Base-by-base conservation (phyloP, 2,329 filamentous ascomycete species). In the Aspergillus phoenicis region DNA sequence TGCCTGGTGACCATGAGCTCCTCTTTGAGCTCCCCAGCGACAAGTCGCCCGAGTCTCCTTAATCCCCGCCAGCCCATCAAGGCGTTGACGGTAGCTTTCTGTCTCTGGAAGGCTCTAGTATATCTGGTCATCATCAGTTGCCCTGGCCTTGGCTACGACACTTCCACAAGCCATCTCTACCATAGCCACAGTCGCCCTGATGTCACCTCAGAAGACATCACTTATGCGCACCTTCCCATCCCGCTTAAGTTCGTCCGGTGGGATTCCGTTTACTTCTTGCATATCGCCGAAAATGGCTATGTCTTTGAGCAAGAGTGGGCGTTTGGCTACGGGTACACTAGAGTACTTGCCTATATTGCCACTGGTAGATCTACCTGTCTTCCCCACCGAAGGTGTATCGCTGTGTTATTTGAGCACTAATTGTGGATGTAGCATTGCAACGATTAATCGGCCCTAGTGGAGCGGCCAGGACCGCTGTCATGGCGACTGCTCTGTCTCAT, bases 401-500 rank as follows among this genome's bases (percentile, higher is more conserved):
- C 15, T 51, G 11, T 62, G 8, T 30, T 5, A 51, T 51, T 33
- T n/a, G 24, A 17, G 30, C 57, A 62, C 67, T 66, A 54, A 70
- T 39, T 39, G 48, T 28, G 28, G 36, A 38, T 8, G 62, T 58
- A 75, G 70, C 69, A 49, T 65, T 75, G 54, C 59, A 61, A 49
- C 62, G 45, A 47, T 68, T 67, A 30, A 63, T 60, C n/a, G 66
- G 63, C 28, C 33, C 64, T 47, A 64, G 59, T 28, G 70, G 69
- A 17, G 65, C 63, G 6, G 61, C 64, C 30, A 68, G 61, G 43
- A 64, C 72, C 5, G 72, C 73, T 10, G 55, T 88, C 15, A 78
- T 89, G 24, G 91, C 86, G 38, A 83, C 95, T 48, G 69, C 80
- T 26, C 72, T 96, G 36, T 88, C 92, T 30, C 89, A 93, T 73